Conservation (phyloP, 2,329 filamentous ascomycete genomes). For the Bipolaris bicolor region DNA sequence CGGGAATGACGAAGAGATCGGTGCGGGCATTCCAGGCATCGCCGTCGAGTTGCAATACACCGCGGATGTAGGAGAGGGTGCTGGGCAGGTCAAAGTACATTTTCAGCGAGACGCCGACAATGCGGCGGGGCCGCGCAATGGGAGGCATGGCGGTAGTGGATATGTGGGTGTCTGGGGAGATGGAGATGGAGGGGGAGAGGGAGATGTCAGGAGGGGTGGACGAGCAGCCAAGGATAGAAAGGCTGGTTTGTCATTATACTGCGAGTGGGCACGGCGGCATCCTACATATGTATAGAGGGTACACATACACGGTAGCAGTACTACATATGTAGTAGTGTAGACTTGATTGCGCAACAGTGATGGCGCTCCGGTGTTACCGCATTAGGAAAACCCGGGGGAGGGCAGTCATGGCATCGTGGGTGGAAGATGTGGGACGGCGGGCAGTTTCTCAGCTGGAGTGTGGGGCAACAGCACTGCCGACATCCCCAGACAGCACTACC, state of each 20-base stretch:
- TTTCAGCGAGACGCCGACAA: conserved; percentile 77
- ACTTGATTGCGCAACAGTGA: conserved; percentile 1
- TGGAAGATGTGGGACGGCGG: conserved; percentile 7
- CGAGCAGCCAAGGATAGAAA: background rate
- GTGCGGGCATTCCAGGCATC: conserved; percentile 63
- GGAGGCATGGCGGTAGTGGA: conserved; percentile 35
- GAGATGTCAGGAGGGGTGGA: background rate
- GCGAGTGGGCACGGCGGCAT: background rate
- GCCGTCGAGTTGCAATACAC: conserved; percentile 52
- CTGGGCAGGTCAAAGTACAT: conserved; percentile 77
- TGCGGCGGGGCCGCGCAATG: conserved; percentile 58
- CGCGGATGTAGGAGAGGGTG: conserved; percentile 60
- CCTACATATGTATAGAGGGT: too few relatives aligned
- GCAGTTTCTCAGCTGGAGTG: background rate
- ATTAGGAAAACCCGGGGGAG: conserved; percentile 9
- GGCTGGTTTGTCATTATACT: background rate
- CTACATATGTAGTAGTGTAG: too few relatives aligned
- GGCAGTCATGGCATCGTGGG: background rate
- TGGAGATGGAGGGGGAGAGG: background rate
- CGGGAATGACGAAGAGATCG: conserved; percentile 78
- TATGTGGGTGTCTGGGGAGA: background rate
- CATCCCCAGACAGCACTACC: background rate
- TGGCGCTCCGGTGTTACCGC: conserved; percentile 6
- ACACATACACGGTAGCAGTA: too few relatives aligned
- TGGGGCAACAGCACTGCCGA: conserved; percentile 11